Base-by-base conservation (phyloP, 2,329 filamentous ascomycete genomes). In the Intubia oerlemansii region DNA sequence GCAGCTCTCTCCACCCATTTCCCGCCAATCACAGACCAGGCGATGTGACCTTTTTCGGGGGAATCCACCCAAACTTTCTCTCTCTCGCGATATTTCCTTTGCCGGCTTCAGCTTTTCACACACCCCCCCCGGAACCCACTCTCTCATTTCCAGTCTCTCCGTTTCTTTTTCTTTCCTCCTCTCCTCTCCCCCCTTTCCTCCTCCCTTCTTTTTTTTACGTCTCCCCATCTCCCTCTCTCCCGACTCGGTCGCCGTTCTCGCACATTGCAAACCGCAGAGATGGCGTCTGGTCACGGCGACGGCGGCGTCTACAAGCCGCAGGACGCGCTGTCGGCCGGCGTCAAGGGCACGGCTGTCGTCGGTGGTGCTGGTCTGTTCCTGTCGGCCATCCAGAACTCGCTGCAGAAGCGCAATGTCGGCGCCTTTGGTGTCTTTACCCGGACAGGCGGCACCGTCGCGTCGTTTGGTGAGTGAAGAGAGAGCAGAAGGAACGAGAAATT, bases 381-480 rank as follows among this genome's bases (percentile, higher is more conserved):
- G 22, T 39, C 46, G 6, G 54, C 55, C 6, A 62, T 91, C 39
- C 78, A 84, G 57, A 95, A 91, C 58, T 80, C 82, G 34, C 64
- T 93, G 41, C 63, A 73, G 31, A 82, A 71, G 57, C 63, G 68
- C 48, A 92, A 92, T 51, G 59, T 88, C 39, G 80, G 82, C 42
- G 64, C 72, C 36, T 67, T 74, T 57, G 77, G 78, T 40, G 64
- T 92, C 44, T 72, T 95, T 47, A 78, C 78, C 26, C 68, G 70
- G 44, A 74, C 71, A 32, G 84, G 82, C 39, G 59, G 72, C 44
- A 74, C 74, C 28, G 76, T 75, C 42, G 48, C 69, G 25, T 67
- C 69, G 20, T 74, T 72, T 42, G 66, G 74, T 79, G 16, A 6
- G n/a, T n/a, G n/a, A n/a, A n/a, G n/a, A n/a, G n/a, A n/a, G n/a